phyloP scores from a whole-genome alignment of 1,284 basidiomycete genomes.

The Phaffia rhodozyma region DNA sequence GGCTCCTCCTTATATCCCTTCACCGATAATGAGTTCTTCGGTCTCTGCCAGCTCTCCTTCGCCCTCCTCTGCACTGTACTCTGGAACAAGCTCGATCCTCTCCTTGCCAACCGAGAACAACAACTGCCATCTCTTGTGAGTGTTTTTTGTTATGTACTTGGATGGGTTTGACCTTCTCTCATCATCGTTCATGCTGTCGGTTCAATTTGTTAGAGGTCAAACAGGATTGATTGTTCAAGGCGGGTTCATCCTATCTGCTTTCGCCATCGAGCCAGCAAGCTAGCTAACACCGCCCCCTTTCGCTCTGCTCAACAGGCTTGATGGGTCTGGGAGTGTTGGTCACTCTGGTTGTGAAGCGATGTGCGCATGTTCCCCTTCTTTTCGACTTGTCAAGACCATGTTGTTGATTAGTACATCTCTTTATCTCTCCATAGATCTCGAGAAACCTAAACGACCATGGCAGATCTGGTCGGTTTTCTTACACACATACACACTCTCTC shows the following conservation, averaged over 20 bases:
- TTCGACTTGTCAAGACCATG: too few species aligned
- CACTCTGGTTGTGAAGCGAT: conserved; percentile 11
- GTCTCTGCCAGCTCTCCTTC: too few species aligned
- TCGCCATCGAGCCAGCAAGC: not conserved
- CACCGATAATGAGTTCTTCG: too few species aligned
- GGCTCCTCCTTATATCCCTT: too few species aligned
- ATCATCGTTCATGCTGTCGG: not conserved
- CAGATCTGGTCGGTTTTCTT: conserved; percentile 8
- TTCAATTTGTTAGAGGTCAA: not conserved
- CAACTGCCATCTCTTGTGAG: conserved; percentile 3
- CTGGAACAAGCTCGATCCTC: too few species aligned
- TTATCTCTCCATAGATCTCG: not conserved
- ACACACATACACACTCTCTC: too few species aligned
- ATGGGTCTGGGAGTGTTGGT: conserved; percentile 13
- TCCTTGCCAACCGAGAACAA: not conserved
- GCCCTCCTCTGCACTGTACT: too few species aligned
- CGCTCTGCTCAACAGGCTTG: not conserved
- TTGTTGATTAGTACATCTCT: too few species aligned
- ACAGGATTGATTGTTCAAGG: conserved; percentile 8
- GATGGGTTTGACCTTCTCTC: not conserved
- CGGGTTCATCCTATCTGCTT: not conserved
- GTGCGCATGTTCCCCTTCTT: not conserved
- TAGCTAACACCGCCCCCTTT: not conserved
- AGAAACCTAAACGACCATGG: conserved; percentile 17
- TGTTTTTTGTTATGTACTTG: not conserved